A percentile compares a stretch with the other conserved stretches of the same genome.
phyloP scores from a whole-genome alignment of 2,329 filamentous ascomycete genomes.

The Colletotrichum orchidophilum region DNA sequence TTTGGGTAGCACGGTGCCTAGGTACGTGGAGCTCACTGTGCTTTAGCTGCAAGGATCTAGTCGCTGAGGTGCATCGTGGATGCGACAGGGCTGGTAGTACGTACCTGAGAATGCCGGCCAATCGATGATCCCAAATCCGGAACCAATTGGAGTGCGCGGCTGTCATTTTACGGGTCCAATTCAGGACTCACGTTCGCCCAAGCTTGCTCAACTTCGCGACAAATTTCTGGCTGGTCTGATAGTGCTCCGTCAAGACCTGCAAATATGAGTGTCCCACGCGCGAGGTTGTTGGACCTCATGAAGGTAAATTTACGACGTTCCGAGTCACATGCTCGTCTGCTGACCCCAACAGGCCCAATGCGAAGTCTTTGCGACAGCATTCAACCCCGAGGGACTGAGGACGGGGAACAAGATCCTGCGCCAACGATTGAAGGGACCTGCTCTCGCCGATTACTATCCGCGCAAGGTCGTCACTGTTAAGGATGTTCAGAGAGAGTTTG shows the following conservation, averaged over 20 bases:
- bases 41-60: not conserved
- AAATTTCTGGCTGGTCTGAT: conserved; percentile 23
- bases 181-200: conserved; percentile 6
- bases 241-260: conserved; percentile 37
- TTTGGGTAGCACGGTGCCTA: not conserved
- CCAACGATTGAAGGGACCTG: conserved; percentile 85
- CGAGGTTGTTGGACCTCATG: conserved; percentile 76
- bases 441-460: conserved; percentile 89
- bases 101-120: not conserved
- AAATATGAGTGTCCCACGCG: conserved; percentile 70
- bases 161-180: not conserved
- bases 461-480: conserved; percentile 75
- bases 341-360: conserved; percentile 76
- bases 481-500: conserved; percentile 77
- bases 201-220: conserved; percentile 21
- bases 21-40: not conserved
- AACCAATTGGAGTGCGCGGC: not conserved
- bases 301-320: conserved; percentile 65
- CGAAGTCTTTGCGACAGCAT: conserved; percentile 89
- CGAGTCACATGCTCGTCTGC: not conserved
- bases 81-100: not conserved
- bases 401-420: conserved; percentile 93
- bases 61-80: not conserved
- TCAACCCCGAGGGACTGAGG: conserved; percentile 84
- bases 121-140: conserved; percentile 15